A percentile compares a stretch with the other conserved stretches of the same genome.
phyloP scores from a whole-genome alignment of 2,329 filamentous ascomycete genomes.

The Microsporum audouinii region DNA sequence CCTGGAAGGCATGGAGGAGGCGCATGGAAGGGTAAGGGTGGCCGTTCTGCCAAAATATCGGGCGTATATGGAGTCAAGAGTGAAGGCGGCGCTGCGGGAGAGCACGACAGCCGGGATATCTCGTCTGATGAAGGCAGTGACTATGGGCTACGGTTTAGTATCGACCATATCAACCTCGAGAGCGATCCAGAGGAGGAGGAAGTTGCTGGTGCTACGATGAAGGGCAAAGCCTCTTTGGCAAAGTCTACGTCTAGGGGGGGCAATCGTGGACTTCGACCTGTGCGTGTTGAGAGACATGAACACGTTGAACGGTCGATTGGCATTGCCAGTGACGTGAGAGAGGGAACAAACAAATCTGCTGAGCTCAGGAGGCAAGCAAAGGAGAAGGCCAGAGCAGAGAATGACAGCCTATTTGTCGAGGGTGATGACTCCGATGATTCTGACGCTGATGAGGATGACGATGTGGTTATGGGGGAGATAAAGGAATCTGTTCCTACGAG shows the following conservation, averaged over 20 bases:
- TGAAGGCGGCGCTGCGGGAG: conserved; percentile 19
- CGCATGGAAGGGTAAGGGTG: conserved; percentile 17
- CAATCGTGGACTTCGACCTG: conserved; percentile 35
- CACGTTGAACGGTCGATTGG: conserved; percentile 45
- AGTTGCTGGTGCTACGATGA: conserved; percentile 24
- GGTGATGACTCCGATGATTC: conserved; percentile 18
- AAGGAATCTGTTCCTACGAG: conserved; percentile 31
- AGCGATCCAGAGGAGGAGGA: conserved; percentile 41
- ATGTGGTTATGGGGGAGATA: conserved; percentile 31
- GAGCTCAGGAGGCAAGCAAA: conserved; percentile 29
- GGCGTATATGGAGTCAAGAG: conserved; percentile 21
- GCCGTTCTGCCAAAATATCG: conserved; percentile 18
- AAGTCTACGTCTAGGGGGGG: conserved; percentile 8
- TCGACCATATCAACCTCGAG: conserved; percentile 47
- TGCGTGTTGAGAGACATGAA: conserved; percentile 45
- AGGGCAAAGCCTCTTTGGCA: conserved; percentile 19
- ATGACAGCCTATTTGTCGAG: conserved; percentile 25
- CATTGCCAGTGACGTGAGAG: conserved; percentile 44
- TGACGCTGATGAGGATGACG: conserved; percentile 23
- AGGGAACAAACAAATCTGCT: conserved; percentile 36
- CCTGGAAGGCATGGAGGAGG: conserved; percentile 20
- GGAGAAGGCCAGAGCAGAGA: conserved; percentile 21
- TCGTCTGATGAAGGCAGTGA: conserved; percentile 42
- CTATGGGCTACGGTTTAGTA: conserved; percentile 39
- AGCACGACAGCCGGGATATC: conserved; percentile 19